Percentiles rank a stretch among this genome's conserved stretches.
phyloP scores from a whole-genome alignment of 148 eudicot species.

The Pouteria glomerata region DNA sequence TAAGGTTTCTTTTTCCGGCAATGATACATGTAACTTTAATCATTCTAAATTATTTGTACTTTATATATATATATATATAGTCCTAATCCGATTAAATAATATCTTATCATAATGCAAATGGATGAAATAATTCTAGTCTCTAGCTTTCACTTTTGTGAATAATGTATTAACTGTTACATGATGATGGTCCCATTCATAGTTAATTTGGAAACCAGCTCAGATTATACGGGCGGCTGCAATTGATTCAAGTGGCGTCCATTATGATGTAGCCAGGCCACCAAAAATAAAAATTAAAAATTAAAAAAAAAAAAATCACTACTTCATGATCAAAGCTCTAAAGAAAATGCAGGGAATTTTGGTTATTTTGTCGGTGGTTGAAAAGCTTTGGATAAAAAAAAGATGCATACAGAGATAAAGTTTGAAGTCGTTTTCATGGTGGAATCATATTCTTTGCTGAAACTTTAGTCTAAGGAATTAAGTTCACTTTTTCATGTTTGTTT shows the following conservation, averaged over 20 bases:
- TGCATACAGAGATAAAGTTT: too few species aligned
- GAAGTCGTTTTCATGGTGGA: neutral
- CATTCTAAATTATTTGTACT: neutral
- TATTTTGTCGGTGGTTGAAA: neutral
- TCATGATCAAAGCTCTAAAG: neutral
- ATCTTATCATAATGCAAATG: neutral
- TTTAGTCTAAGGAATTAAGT: conserved; percentile 3
- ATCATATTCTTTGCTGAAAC: conserved; percentile 16
- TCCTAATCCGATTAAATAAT: too few species aligned
- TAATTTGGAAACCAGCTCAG: neutral
- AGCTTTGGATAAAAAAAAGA: neutral
- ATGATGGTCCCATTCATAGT: neutral
- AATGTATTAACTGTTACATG: neutral
- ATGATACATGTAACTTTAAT: neutral
- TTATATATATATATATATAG: too few species aligned
- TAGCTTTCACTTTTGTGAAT: neutral
- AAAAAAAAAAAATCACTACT: neutral
- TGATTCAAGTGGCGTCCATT: neutral
- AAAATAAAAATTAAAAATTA: too few species aligned
- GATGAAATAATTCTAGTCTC: neutral
- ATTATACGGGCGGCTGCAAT: neutral
- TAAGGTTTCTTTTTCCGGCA: neutral
- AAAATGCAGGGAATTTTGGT: neutral
- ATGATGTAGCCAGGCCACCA: too few species aligned
- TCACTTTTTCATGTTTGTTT: neutral